Conservation (phyloP, 192 early-diverging fungal genomes). For the Backusella parvicylindrica region DNA sequence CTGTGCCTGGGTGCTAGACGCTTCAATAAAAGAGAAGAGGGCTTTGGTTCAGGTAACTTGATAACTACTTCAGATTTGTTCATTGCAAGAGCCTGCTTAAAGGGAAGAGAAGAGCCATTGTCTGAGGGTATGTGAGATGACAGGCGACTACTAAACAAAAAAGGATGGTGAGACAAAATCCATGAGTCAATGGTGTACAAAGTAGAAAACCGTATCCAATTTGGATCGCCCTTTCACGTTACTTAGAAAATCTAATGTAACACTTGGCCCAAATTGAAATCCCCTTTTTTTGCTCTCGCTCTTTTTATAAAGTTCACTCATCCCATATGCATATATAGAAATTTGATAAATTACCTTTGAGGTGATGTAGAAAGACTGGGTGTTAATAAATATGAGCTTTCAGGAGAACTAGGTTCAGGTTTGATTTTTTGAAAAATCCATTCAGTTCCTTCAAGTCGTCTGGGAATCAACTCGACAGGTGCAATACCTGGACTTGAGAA, state of each 20-base stretch:
- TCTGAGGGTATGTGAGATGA: background rate
- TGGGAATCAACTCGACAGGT: background rate
- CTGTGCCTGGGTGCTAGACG: conserved; percentile 38
- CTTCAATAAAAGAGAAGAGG: conserved; percentile 21
- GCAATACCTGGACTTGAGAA: background rate
- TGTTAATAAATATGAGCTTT: background rate
- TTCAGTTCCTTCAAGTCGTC: conserved; percentile 1
- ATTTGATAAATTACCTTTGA: background rate
- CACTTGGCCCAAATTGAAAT: conserved; percentile 5
- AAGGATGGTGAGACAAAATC: conserved; percentile 7
- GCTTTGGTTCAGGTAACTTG: conserved; percentile 11
- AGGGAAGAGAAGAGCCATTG: background rate
- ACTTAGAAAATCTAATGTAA: conserved; percentile 3
- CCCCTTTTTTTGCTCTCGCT: background rate
- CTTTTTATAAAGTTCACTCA: background rate
- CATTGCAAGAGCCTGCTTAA: background rate
- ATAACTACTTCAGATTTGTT: background rate
- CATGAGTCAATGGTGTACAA: conserved; percentile 2
- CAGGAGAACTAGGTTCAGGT: background rate
- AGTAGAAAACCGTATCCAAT: background rate
- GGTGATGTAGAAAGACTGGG: background rate
- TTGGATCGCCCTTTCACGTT: conserved; percentile 4
- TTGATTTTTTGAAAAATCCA: conserved; percentile 3
- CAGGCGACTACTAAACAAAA: conserved; percentile 9
- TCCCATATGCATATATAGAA: background rate